Base-by-base conservation (phyloP, 805 yeast species). In the Candida alai region DNA sequence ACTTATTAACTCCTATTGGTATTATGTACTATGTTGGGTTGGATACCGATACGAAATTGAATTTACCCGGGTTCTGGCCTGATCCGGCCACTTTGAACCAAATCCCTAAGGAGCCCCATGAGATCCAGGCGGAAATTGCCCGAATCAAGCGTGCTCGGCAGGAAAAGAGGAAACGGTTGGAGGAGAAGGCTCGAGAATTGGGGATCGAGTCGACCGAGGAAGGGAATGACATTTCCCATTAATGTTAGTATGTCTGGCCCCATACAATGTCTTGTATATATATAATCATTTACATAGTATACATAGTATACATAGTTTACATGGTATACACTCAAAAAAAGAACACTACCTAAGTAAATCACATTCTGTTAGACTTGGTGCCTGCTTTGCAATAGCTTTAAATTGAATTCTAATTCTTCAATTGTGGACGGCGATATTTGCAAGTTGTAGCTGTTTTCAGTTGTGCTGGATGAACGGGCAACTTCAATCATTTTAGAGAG, bases 51-150 rank as follows among this genome's bases (percentile, higher is more conserved):
- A 76, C 70, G 48, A 89, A 87, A 64, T 78, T 89, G 57, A 85
- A 87, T 52, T 80, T 88, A 30, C 94, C 95, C 6, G 96, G 96
- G 14, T 89, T 86, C 61, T 88, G 96, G 95, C 97, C 97, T 3
- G 97, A 88, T 56, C 96, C 96, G 26, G 83, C 84, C 26, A 83
- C 96, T 2, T 70, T 87, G 46, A 88, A 89, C 55, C 82, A 85
- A 60, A 80, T 89, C 22, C 97, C 97, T 3, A 89, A 88, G 51
- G 96, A 89, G 52, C 88, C 88, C 2, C 84, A 82, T 49, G 96
- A 89, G 54, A 86, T 89, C 40, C 82, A 85, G 54, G 90, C 93
- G 1, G 97, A 89, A 53, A 65, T 89, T 24, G 96, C 95, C 11
- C 76, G 96, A 55, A 81, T 89, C 72, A 77, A 80, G 55, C 74